Evolutionary conservation across 2,329 filamentous ascomycete genomes (phyloP).

Genomic region (Pleurostoma richardsiae): DNA sequence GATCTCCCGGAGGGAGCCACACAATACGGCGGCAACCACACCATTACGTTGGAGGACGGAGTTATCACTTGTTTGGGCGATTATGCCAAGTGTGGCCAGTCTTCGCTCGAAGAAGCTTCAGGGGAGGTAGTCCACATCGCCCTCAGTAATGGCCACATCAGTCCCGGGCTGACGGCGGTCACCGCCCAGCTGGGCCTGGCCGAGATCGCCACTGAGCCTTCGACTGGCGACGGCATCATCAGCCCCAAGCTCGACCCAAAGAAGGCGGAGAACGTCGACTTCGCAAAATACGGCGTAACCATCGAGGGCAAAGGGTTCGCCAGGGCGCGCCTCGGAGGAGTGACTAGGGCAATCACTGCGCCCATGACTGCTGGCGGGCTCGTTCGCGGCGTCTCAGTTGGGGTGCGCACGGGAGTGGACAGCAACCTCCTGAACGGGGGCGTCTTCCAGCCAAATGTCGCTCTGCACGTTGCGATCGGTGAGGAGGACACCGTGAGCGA

Average conservation of each 20-base stretch:
- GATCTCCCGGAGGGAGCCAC: not conserved
- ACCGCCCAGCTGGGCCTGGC: constrained; percentile 40
- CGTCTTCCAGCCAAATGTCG: constrained; percentile 34
- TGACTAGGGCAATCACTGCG: constrained; percentile 35
- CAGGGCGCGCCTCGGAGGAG: constrained; percentile 34
- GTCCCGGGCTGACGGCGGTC: constrained; percentile 44
- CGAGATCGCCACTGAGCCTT: constrained; percentile 39
- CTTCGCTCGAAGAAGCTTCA: constrained; percentile 13
- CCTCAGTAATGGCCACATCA: constrained; percentile 39
- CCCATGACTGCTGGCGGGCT: constrained; percentile 24
- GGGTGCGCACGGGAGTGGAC: constrained; percentile 29
- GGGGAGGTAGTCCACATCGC: constrained; percentile 20
- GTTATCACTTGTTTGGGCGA: constrained; percentile 30
- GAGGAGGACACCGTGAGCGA: constrained; percentile 21
- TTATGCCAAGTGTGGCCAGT: constrained; percentile 20
- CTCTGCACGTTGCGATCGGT: constrained; percentile 33
- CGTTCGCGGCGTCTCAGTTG: constrained; percentile 34
- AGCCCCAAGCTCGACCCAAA: constrained; percentile 16
- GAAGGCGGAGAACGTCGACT: constrained; percentile 22
- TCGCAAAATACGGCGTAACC: constrained; percentile 33
- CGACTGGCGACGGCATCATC: constrained; percentile 40
- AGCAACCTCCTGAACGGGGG: constrained; percentile 32
- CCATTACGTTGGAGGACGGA: constrained; percentile 33
- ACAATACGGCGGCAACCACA: constrained; percentile 14
- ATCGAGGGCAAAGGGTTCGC: constrained; percentile 33